Evolutionary conservation across 2,329 filamentous ascomycete species (phyloP).

Genomic region (Ascocoryne sarcoides): DNA sequence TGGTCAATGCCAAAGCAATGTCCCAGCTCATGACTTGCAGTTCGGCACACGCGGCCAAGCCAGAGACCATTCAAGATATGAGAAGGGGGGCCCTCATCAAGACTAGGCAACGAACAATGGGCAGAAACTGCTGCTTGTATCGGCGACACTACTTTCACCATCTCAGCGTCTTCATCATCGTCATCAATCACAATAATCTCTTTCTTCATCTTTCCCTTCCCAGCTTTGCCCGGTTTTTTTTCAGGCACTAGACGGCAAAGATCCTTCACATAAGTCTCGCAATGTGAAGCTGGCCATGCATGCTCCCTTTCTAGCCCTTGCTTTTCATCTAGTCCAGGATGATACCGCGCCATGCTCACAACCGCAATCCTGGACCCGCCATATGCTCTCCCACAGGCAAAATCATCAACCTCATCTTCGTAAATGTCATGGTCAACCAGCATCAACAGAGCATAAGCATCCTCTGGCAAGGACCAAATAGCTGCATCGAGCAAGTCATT

Average conservation of each 20-base stretch:
- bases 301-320: slow-evolving; percentile 34
- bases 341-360: slow-evolving; percentile 53
- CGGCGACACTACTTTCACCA: slow-evolving; percentile 13
- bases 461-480: slow-evolving; percentile 19
- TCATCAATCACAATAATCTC: slow-evolving; percentile 2
- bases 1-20: slow-evolving; percentile 61
- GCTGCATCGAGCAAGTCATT: slow-evolving; percentile 22
- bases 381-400: slow-evolving; percentile 58
- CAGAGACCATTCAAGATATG: slow-evolving; percentile 38
- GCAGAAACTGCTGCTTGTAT: slow-evolving; percentile 30
- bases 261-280: slow-evolving; percentile 38
- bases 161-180: neutral
- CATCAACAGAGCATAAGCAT: slow-evolving; percentile 23
- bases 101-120: slow-evolving; percentile 9
- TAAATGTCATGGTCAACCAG: slow-evolving; percentile 24
- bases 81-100: slow-evolving; percentile 13
- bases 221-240: neutral
- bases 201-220: no score
- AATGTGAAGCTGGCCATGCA: slow-evolving; percentile 58
- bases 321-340: slow-evolving; percentile 39
- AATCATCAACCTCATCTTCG: slow-evolving; percentile 48
- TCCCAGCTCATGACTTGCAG: slow-evolving; percentile 55
- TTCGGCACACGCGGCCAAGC: slow-evolving; percentile 48
- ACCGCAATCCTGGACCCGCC: slow-evolving; percentile 54
- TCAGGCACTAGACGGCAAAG: slow-evolving; percentile 23